Evolutionary conservation across 2,329 filamentous ascomycete species (phyloP), one percentile per base, ranked within the genome.

Genomic region (Fusarium sp.): DNA sequence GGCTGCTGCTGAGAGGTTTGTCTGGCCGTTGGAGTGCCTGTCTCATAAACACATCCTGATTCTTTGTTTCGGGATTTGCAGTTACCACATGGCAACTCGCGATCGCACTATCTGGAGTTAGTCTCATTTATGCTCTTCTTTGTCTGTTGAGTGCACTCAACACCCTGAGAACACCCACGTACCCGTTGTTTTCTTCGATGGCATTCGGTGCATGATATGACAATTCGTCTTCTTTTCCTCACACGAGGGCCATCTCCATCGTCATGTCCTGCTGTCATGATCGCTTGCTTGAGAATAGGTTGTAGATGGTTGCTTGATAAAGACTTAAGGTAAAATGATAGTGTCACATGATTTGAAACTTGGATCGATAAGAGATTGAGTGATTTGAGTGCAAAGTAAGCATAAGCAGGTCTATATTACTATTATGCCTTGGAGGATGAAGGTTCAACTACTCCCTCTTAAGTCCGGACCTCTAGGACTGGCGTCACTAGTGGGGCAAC

Each of bases 191-290:
- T 91, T 62, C 88, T 83, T 64, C 88, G 82, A 76, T 90, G 88
- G 69, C 88, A 91, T 74, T 91, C 88, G 13, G 84, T 88, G 70
- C 88, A 91, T 9, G 87, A 89, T 59, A 90, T 88, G 44, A 90
- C 87, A 42, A 88, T 81, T 39, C 88, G 83, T 72, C 86, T 84
- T 68, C 88, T 82, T 77, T 90, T 90, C 57, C 85, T 83, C 6
- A 56, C 46, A 21, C 40, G 65, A 11, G 57, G 54, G 17, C 52
- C 65, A 26, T 65, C 44, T 7, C 22, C 50, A 34, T 45, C 52
- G 38, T 39, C 36, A 14, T 14, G 22, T 7, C 44, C 47, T 38
- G 39, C 51, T 31, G 45, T 43, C 66, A 74, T 74, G 39, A 17
- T 49, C 11, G 22, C 17, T 21, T 45, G 38, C 15, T 36, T 44